Base-by-base conservation (phyloP, 805 yeast species). In the Candida vaughaniae region DNA sequence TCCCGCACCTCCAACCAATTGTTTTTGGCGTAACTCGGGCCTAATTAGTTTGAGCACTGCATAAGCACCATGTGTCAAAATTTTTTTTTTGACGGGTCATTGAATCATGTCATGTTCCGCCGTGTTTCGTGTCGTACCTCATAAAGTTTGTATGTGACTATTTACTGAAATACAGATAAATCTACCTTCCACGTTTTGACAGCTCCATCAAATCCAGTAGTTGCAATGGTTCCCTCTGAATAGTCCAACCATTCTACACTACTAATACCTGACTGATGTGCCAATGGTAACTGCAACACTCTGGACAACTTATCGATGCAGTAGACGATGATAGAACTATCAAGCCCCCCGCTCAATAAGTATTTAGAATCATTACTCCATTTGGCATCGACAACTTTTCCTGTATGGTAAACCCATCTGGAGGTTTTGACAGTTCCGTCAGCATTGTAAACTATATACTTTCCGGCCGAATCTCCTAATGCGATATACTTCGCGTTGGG, bases 331-430 rank as follows among this genome's bases (percentile, higher is more conserved):
- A 93, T 65, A 43, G 82, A 81, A 5, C 95, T 82, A 56, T 93
- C 99, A 39, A 88, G 66, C 0, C 96, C 86, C 0, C 84, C 93
- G 41, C 91, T 80, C 15, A 81, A 85, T 29, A 85, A 73, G 48
- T 75, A 80, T 48, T 82, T 78, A 39, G 85, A 82, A 48, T 84
- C 89, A 7, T 66, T 66, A 30, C 81, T 75, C 99, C 98, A 93
- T 16, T 78, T 60, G 32, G 93, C 85, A 20, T 81, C 75, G 41
- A 78, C 79, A 45, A 93, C 83, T 38, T 76, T 80, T 39, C 95
- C 82, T 2, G 90, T 85, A 58, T 93, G 97, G 79, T 87, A 91
- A 0, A 95, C 82, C 99, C 99, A 93, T 56, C 97, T 77, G 0
- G 95, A 78, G 2, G 98, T 88, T 25, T 80, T 73, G 6, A 86